These are phyloP conservation scores for Climacium dendroides DNA, from an alignment of 225 moss, liverwort and hornwort species.

Conservation along the genomic window DNA sequence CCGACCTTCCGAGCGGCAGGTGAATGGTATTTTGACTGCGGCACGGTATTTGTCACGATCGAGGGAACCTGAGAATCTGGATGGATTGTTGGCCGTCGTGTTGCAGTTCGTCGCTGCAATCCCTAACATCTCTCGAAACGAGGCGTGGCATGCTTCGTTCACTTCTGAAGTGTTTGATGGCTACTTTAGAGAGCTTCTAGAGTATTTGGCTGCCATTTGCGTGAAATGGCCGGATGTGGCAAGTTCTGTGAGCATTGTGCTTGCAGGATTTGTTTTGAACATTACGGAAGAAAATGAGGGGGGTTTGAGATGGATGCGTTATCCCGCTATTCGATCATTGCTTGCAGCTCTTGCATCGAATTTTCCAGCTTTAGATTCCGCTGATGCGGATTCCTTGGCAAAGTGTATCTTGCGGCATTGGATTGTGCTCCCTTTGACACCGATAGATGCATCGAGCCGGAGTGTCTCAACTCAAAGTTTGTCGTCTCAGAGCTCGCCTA, in stretches of 20 bases:
- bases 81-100: conserved; percentile 40
- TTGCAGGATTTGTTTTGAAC: conserved; percentile 34
- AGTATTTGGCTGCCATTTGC: conserved; percentile 35
- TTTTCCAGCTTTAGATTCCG: conserved; percentile 10
- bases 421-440: neutral
- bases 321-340: conserved; percentile 18
- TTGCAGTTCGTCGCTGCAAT: conserved; percentile 14
- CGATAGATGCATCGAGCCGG: neutral
- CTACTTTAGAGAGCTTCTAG: conserved; percentile 57
- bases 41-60: conserved; percentile 57
- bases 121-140: conserved; percentile 3
- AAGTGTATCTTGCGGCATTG: conserved; percentile 17
- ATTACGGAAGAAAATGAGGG: conserved; percentile 44
- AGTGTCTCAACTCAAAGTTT: conserved; percentile 10
- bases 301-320: conserved; percentile 13
- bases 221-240: conserved; percentile 25
- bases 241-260: conserved; percentile 36
- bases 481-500: conserved; percentile 21
- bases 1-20: conserved; percentile 41
- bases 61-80: conserved; percentile 29
- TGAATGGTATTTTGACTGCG: conserved; percentile 49
- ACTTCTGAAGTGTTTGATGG: conserved; percentile 25
- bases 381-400: conserved; percentile 17
- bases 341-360: conserved; percentile 16
- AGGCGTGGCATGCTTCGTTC: conserved; percentile 21